A percentile compares a stretch with the other conserved stretches of the same genome.
Evolutionary conservation across 352 stramenopile species (phyloP).

Genomic region (Lagenidium sp.): DNA sequence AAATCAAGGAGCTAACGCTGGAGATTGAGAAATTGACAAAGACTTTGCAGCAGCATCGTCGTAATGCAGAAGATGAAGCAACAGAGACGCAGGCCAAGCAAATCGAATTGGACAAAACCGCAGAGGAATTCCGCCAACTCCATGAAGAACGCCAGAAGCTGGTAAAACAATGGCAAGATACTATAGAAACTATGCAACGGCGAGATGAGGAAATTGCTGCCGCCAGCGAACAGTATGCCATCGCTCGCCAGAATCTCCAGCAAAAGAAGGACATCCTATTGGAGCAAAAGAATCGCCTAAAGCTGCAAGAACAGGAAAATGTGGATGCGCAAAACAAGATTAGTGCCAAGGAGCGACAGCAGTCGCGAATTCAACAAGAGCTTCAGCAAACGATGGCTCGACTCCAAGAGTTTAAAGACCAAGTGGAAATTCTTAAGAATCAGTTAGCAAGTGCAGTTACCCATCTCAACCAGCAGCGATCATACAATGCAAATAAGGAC

Average conservation of each 20-base stretch:
- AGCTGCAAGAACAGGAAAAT: constrained; percentile 84
- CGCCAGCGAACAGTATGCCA: constrained; percentile 85
- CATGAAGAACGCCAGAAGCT: constrained; percentile 92
- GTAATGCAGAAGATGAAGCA: constrained; percentile 62
- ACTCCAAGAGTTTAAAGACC: constrained; percentile 81
- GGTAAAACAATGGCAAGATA: constrained; percentile 93
- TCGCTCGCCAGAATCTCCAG: constrained; percentile 35
- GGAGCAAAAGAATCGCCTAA: constrained; percentile 72
- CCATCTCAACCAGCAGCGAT: constrained; percentile 71
- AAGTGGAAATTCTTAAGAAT: constrained; percentile 91
- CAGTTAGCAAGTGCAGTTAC: constrained; percentile 84
- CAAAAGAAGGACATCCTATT: constrained; percentile 62
- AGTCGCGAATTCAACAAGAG: constrained; percentile 65
- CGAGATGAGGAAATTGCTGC: constrained; percentile 91
- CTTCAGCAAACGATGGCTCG: constrained; percentile 39
- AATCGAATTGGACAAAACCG: constrained; percentile 94
- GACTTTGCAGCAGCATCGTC: constrained; percentile 68
- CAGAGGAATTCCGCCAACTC: constrained; percentile 89
- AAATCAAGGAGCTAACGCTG: constrained; percentile 93
- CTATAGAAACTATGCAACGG: constrained; percentile 89
- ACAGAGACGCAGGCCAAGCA: constrained; percentile 94
- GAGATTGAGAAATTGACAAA: constrained; percentile 92
- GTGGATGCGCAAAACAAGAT: constrained; percentile 67
- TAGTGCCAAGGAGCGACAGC: constrained; percentile 53
- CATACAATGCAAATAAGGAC: constrained; percentile 64